Evolutionary conservation across 306 rosid genomes (phyloP).

Genomic region (Quercus bicolor): DNA sequence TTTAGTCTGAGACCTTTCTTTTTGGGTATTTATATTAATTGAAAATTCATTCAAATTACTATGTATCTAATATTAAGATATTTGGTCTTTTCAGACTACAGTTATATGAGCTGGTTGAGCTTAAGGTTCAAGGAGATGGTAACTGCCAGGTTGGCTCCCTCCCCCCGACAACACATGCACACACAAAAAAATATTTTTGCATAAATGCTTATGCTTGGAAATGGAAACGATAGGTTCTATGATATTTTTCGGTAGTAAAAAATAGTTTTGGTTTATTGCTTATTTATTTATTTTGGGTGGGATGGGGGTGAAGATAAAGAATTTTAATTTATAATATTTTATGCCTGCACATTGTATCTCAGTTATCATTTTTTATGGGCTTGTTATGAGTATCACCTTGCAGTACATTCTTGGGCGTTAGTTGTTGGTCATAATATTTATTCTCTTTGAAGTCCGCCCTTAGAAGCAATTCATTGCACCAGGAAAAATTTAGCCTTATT

Average conservation of each 20-base stretch:
- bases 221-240: constrained; percentile 8
- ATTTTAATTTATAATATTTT: not conserved
- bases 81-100: constrained; percentile 51
- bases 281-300: not conserved
- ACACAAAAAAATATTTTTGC: not conserved
- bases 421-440: not conserved
- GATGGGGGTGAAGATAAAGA: not conserved
- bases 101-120: constrained; percentile 84
- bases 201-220: not conserved
- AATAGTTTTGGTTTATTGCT: not conserved
- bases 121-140: constrained; percentile 87
- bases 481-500: not conserved
- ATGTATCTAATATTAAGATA: constrained; percentile 26
- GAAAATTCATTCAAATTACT: not conserved
- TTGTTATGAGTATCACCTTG: not conserved
- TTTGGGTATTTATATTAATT: not conserved
- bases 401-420: not conserved
- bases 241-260: not conserved
- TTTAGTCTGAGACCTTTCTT: not conserved
- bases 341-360: not conserved
- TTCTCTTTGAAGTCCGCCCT: not conserved
- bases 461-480: not conserved
- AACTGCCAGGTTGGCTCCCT: constrained; percentile 80
- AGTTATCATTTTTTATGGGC: not conserved
- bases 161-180: not conserved